Evolutionary conservation across 257 asterid genomes (phyloP).

Genomic region (Fraxinus americana): DNA sequence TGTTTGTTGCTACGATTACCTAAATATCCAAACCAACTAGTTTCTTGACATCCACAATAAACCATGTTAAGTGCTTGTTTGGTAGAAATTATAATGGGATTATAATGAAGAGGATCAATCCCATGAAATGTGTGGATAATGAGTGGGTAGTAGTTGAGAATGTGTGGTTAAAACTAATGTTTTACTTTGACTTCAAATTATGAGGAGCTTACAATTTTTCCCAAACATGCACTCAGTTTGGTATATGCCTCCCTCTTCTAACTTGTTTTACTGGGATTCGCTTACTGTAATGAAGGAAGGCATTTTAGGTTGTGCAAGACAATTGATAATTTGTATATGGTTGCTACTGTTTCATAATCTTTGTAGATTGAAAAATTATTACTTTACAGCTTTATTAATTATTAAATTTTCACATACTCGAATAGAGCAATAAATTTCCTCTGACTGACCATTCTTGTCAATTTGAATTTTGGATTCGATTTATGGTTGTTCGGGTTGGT

Average conservation of each 20-base stretch:
- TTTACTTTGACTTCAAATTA: too few relatives aligned
- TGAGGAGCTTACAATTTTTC: too few relatives aligned
- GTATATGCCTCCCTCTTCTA: neutral
- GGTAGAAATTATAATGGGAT: too few relatives aligned
- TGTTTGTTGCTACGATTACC: neutral
- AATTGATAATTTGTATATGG: neutral
- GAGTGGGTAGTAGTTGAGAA: too few relatives aligned
- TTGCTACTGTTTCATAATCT: neutral
- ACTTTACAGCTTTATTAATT: neutral
- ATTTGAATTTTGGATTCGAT: neutral
- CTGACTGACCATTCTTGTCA: neutral
- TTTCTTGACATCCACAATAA: neutral
- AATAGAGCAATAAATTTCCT: neutral
- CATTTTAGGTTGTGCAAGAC: neutral
- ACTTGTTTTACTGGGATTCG: neutral
- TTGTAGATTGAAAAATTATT: neutral
- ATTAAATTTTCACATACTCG: neutral
- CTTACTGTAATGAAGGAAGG: neutral
- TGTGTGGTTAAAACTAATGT: too few relatives aligned
- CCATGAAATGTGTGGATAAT: too few relatives aligned
- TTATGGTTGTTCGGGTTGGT: neutral
- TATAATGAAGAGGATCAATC: too few relatives aligned
- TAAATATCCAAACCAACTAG: neutral
- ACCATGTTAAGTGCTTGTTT: neutral
- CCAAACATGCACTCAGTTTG: neutral